A percentile compares a stretch with the other conserved stretches of the same genome.
These are phyloP conservation scores for Teunomyces funiuensis DNA, from an alignment of 805 yeast genomes.

Conservation along the genomic window DNA sequence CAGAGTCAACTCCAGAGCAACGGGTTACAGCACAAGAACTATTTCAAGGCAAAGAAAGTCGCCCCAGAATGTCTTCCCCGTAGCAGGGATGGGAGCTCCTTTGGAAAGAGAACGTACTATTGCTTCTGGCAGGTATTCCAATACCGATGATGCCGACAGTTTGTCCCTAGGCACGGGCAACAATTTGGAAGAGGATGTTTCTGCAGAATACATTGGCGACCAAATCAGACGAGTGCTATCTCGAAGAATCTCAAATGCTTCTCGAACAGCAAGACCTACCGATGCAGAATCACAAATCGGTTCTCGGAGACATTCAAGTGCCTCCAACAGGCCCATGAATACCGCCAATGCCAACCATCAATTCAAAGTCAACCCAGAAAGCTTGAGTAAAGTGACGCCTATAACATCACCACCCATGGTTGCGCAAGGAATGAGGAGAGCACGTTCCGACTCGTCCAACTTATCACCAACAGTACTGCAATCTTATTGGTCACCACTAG, in stretches of 20 bases:
- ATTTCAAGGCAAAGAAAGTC: slow-evolving; percentile 30
- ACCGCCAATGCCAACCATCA: slow-evolving; percentile 10
- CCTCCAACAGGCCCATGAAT: slow-evolving; percentile 8
- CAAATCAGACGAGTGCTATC: slow-evolving; percentile 18
- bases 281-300: slow-evolving; percentile 11
- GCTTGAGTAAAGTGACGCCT: background rate
- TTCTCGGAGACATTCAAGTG: slow-evolving; percentile 9
- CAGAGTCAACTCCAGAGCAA: slow-evolving; percentile 11
- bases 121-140: slow-evolving; percentile 38
- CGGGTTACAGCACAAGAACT: slow-evolving; percentile 8
- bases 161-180: background rate
- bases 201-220: slow-evolving; percentile 24
- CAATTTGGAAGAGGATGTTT: slow-evolving; percentile 8
- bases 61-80: slow-evolving; percentile 80
- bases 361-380: slow-evolving; percentile 1
- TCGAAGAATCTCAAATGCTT: slow-evolving; percentile 6
- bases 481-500: slow-evolving; percentile 1
- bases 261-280: background rate
- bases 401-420: background rate
- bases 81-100: slow-evolving; percentile 74
- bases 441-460: background rate
- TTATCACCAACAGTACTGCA: background rate
- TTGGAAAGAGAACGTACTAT: slow-evolving; percentile 55
- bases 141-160: background rate
- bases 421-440: background rate